Evolutionary conservation across 2,329 filamentous ascomycete genomes (phyloP), one percentile per base, ranked within the genome.

Genomic region (Tolypocladium pustulatum): DNA sequence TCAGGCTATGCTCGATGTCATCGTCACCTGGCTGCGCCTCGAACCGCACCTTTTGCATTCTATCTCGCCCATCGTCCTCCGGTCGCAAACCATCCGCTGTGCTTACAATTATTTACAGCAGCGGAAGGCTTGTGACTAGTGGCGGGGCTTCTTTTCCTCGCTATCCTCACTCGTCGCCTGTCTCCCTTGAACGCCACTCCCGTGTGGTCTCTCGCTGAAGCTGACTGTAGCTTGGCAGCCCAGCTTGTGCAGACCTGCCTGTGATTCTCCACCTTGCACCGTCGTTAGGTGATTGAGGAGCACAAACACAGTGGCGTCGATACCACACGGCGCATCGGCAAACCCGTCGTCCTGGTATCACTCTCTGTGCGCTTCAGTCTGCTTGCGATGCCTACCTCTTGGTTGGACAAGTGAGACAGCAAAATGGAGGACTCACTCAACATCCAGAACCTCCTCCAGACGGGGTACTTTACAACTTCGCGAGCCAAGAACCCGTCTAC

Each of bases 391-490:
- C 62, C 60, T 61, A 46, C 55, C 52, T 43, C 52, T 57, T 55
- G 51, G 56, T 58, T 58, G 53, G 37, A 58, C 58, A 58, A 61
- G 57, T 65, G 46, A 63, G 59, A 64, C 60, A 60, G 59, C 69
- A 75, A 63, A 54, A 80, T 79, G 77, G 73, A 71, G 58, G 74
- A 76, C 59, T 69, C 69, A 58, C 65, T 74, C 57, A 73, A 79
- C 62, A 75, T 81, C 43, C 71, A 79, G 51, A 72, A 73, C 61
- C 69, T 80, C 61, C 72, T 82, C 41, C 69, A 76, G 63, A 78
- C 76, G 63, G 80, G 80, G 57, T 79, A 77, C 59, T 82, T 78
- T 67, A 77, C 72, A 62, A 79, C 77, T 37, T 75, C 78, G 10
- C 74, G 79, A 62, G 72, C 74, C 41, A 70, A 66, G 58, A 69